Evolutionary conservation across 1,284 basidiomycete species (phyloP).

Genomic region (Apiotrichum siamense): DNA sequence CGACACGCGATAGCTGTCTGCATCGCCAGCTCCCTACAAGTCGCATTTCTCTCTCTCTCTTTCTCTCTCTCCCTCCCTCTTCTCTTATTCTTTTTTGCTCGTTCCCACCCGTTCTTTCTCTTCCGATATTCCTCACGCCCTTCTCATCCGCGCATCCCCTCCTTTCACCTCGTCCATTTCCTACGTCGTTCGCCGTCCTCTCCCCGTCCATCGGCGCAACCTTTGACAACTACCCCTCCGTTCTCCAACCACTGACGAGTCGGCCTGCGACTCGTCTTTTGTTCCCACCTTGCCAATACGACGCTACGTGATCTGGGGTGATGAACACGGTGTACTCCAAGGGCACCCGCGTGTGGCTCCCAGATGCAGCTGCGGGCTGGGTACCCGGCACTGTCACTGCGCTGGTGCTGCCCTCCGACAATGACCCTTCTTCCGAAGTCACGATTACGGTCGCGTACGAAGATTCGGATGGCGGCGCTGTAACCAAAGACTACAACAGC

Average conservation of each 20-base stretch:
- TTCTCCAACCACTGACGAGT: no score
- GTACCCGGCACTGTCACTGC: conserved; percentile 43
- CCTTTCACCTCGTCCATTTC: neutral
- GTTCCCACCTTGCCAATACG: no score
- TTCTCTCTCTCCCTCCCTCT: conserved; percentile 1
- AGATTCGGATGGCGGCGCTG: conserved; percentile 21
- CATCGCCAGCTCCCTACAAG: no score
- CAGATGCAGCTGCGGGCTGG: conserved; percentile 43
- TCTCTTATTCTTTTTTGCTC: neutral
- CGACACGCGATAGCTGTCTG: no score
- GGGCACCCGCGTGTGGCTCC: conserved; percentile 47
- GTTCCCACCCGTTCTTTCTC: neutral
- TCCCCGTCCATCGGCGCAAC: no score
- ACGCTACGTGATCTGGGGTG: neutral
- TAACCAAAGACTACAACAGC: conserved; percentile 35
- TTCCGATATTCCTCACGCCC: neutral
- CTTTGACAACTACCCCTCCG: no score
- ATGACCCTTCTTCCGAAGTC: conserved; percentile 23
- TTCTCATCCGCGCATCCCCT: neutral
- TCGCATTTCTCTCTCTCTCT: conserved; percentile 1
- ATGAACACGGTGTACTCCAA: conserved; percentile 44
- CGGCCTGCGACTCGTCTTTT: no score
- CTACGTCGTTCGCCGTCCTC: neutral
- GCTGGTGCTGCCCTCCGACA: conserved; percentile 26
- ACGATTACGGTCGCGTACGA: conserved; percentile 26